A percentile compares a stretch with the other conserved stretches of the same genome.
Conservation (phyloP, 345 rosid species). For the Pistacia integerrima region DNA sequence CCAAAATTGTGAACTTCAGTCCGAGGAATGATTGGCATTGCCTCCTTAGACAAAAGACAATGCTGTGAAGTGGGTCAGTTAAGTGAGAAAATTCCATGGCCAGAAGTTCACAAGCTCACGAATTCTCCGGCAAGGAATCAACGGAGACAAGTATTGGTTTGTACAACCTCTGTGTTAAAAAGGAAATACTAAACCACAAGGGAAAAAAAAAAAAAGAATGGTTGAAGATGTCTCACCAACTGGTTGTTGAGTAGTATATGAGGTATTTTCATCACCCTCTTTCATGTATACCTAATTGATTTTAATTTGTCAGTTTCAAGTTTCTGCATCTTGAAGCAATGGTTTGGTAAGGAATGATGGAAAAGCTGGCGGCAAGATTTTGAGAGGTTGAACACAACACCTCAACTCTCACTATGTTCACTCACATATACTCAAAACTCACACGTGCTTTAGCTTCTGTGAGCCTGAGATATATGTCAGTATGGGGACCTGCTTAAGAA, state of each 20-base stretch:
- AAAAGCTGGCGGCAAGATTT: conserved; percentile 27
- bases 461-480: conserved; percentile 10
- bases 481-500: conserved; percentile 15
- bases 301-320: not conserved
- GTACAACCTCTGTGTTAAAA: conserved; percentile 20
- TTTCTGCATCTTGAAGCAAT: conserved; percentile 52
- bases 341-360: conserved; percentile 29
- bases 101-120: conserved; percentile 6
- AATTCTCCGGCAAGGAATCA: conserved; percentile 18
- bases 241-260: conserved; percentile 35
- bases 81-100: conserved; percentile 27
- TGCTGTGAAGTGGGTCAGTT: not conserved
- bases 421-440: not conserved
- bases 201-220: conserved; percentile 12
- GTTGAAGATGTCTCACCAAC: conserved; percentile 46
- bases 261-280: conserved; percentile 17
- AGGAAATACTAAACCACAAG: conserved; percentile 8
- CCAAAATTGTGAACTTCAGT: conserved; percentile 28
- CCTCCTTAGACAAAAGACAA: not conserved
- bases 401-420: conserved; percentile 24
- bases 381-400: conserved; percentile 30
- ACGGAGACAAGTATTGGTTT: conserved; percentile 7
- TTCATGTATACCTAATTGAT: conserved; percentile 16
- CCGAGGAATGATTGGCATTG: conserved; percentile 17
- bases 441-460: conserved; percentile 2